Evolutionary conservation across 1,139 yeast species (phyloP).

Genomic region (Taphrina confusa): DNA sequence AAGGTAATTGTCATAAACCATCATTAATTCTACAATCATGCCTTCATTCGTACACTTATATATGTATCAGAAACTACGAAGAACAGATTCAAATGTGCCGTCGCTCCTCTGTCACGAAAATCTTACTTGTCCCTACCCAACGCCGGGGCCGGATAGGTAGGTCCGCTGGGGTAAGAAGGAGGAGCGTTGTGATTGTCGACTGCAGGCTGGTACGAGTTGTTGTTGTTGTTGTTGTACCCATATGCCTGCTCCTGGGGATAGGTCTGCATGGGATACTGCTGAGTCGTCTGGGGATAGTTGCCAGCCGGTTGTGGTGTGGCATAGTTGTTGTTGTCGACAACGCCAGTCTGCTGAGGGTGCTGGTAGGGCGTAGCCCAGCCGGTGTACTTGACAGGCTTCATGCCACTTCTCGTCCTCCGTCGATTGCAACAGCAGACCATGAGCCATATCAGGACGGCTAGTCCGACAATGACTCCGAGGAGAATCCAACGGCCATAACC

Average conservation of each 20-base stretch:
- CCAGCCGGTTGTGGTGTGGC: neutral
- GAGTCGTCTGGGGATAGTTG: conserved; percentile 14
- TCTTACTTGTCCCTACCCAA: conserved; percentile 7
- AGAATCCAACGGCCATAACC: conserved; percentile 32
- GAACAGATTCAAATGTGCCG: no score
- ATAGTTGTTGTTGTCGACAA: conserved; percentile 3
- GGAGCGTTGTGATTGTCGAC: conserved; percentile 1
- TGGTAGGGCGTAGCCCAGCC: conserved; percentile 35
- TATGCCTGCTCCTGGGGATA: conserved; percentile 1
- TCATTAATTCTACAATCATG: no score
- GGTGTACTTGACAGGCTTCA: conserved; percentile 34
- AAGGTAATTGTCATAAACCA: no score
- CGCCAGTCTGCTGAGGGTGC: conserved; percentile 30
- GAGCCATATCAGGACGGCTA: conserved; percentile 25
- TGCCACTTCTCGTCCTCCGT: conserved; percentile 15
- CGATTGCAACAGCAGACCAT: conserved; percentile 30
- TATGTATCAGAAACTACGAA: no score
- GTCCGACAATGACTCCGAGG: conserved; percentile 28
- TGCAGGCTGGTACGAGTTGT: neutral
- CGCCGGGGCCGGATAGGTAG: conserved; percentile 4
- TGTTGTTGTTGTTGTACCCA: neutral
- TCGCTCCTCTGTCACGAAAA: no score
- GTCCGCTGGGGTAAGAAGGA: conserved; percentile 2
- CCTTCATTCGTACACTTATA: no score
- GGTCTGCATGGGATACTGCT: conserved; percentile 10